Evolutionary conservation across 2,329 filamentous ascomycete species (phyloP), one percentile per base, ranked within the genome.

Genomic region (Incumbomyces lentus): DNA sequence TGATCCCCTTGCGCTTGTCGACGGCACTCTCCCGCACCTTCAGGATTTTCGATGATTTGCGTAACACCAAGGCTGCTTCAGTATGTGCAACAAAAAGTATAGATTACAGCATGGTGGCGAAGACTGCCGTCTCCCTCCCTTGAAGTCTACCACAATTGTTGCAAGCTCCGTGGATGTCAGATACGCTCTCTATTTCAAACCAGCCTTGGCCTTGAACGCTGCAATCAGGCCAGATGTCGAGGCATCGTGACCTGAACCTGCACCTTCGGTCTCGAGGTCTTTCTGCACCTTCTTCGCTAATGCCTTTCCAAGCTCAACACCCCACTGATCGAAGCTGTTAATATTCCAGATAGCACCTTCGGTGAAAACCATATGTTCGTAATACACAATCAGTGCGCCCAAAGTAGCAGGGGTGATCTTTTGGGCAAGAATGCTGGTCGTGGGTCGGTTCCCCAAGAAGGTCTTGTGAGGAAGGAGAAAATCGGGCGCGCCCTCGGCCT

Each of bases 281-380:
- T 69, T 66, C 59, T 86, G 82, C 54, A 89, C 88, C 72, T 87
- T 89, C 81, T 90, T 96, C 52, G 92, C 92, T 56, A 98, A 73
- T 34, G 84, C 81, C 82, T 98, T 98, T 67, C 92, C 92, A 52
- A 98, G 74, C 76, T 98, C 92, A 37, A 98, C 92, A 70, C 92
- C 92, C 92, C 92, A 98, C 75, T 98, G 92, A 72, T 98, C 92
- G 64, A 96, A 98, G 62, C 83, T 88, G 79, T 98, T 98, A 75
- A 98, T 95, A 72, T 96, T 94, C 92, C 92, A 98, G 64, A 98
- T 76, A 44, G 89, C 90, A 60, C 92, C 92, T 72, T 98, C 92
- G 32, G 86, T 93, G 68, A 98, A 98, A 47, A 92, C 96, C 52
- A 96, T 72, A 71, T 98, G 92, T 76, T 98, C 92, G 70, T 98